These are phyloP conservation scores for cucumber (Cucumis sativus) DNA, from an alignment of 306 rosid species.

Conservation along the genomic window DNA sequence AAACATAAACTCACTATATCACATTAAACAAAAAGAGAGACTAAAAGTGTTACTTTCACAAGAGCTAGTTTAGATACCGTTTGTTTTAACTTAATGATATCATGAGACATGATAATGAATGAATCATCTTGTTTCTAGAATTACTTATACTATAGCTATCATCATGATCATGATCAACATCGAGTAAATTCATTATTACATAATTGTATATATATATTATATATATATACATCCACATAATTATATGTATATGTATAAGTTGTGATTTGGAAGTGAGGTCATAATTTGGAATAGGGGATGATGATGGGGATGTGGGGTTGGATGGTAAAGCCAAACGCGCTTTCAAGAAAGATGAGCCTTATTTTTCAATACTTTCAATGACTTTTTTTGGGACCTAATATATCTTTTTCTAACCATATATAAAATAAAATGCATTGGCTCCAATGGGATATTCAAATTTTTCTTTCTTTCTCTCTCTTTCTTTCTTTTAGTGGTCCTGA, in stretches of 20 bases:
- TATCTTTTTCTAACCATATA: background rate
- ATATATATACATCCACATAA: no score
- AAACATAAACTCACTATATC: no score
- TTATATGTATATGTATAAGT: background rate
- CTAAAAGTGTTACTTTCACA: background rate
- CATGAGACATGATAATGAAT: background rate
- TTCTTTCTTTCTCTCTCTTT: no score
- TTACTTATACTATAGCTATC: background rate
- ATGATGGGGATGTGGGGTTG: constrained; percentile 4
- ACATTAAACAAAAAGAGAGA: no score
- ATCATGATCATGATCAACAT: no score
- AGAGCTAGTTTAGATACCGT: background rate
- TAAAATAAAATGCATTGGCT: background rate
- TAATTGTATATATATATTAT: no score
- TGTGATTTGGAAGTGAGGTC: background rate
- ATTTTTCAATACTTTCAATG: background rate
- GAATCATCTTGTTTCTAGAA: background rate
- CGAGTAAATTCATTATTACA: no score
- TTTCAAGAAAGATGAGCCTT: background rate
- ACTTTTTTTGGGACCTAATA: background rate
- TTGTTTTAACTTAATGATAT: background rate
- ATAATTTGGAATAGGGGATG: background rate
- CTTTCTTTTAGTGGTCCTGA: background rate
- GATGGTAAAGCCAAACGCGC: background rate
- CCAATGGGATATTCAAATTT: background rate